Evolutionary conservation across 75 land plant species (phyloP).

Genomic region (Gnetum montanum): DNA sequence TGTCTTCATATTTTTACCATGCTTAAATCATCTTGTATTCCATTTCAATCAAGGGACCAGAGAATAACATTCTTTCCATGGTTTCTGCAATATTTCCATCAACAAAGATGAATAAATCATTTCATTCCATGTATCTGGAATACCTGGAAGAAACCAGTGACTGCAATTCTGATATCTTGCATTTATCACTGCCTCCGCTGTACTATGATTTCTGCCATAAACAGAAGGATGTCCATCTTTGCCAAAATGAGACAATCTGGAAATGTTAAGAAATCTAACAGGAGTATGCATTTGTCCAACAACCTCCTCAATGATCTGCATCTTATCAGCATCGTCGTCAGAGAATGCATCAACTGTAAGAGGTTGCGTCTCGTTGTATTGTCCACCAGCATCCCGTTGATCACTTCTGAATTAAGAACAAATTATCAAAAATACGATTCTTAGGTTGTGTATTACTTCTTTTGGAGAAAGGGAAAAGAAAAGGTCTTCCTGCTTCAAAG

Average conservation of each 20-base stretch:
- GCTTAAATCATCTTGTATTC: too few relatives aligned
- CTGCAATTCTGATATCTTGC: conserved; percentile 45
- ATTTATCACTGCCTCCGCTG: conserved; percentile 4
- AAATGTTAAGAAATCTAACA: conserved; percentile 56
- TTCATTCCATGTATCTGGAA: conserved; percentile 87
- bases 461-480: too few relatives aligned
- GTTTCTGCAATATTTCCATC: neutral
- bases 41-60: too few relatives aligned
- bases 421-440: neutral
- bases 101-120: conserved; percentile 39
- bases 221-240: conserved; percentile 78
- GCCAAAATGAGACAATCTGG: conserved; percentile 55
- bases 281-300: conserved; percentile 51
- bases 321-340: conserved; percentile 51
- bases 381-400: conserved; percentile 80
- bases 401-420: conserved; percentile 51
- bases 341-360: conserved; percentile 23
- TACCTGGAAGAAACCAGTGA: conserved; percentile 92
- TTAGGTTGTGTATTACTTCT: too few relatives aligned
- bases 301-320: conserved; percentile 59
- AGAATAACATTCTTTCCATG: too few relatives aligned
- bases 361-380: conserved; percentile 61
- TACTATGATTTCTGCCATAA: conserved; percentile 19
- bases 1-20: too few relatives aligned
- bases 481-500: too few relatives aligned